Evolutionary conservation across 495 filamentous ascomycete genomes (phyloP), one percentile per base, ranked within the genome.

Genomic region (Hamigera avellanea): DNA sequence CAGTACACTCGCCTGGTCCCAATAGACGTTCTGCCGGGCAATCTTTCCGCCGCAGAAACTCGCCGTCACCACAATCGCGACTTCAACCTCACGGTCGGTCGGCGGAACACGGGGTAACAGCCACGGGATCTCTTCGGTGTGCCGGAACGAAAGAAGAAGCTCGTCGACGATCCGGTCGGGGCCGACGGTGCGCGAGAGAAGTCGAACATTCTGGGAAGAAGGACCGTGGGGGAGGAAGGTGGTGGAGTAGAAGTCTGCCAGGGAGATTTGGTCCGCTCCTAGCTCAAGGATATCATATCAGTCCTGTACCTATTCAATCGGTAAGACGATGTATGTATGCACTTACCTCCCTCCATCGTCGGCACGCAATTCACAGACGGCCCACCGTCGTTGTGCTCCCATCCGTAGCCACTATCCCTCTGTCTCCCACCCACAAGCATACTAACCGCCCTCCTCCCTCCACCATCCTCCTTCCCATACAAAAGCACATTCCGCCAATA

Each of bases 1-100:
- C 3, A 94, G 60, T 9, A 88, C 80, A 21, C 70, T 76, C 2
- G 80, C 83, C 56, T 93, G 86, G 50, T 93, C 86, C 85, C 86
- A 94, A 38, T 81, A 78, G 15, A 91, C 72, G 42, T 81, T 78
- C 54, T 93, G 83, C 40, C 80, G 73, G 41, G 75, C 81, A 9
- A 93, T 62, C 36, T 76, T 74, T 13, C 81, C 80, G 2, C 78
- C 86, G 14, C 80, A 64, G 31, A 89, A 73, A 42, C 76, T 75
- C 14, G 83, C 81, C 12, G 88, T 72, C 41, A 71, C 73, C 10
- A 85, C 76, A 23, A 91, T 59, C 0, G 78, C 72, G 9, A 91
- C 59, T 26, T 78, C 70, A 8, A 89, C 72, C 27, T 69, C 56
- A 32, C 67, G 72, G 14, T 69, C 57, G 6, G 85, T 93, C 1